Evolutionary conservation across 805 yeast genomes (phyloP).

Genomic region (Starmerella stellata): DNA sequence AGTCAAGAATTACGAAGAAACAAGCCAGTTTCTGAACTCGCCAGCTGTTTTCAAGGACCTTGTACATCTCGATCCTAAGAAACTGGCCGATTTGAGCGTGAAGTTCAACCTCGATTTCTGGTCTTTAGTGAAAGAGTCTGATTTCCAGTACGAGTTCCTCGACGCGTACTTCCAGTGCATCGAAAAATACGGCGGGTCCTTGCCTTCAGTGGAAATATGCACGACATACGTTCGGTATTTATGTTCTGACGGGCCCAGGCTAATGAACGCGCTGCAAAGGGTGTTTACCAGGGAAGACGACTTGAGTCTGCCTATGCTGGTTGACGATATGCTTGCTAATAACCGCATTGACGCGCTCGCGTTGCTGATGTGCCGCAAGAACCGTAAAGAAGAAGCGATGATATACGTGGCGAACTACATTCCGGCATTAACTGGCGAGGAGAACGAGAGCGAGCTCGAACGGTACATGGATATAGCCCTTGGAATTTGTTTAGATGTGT

Average conservation of each 20-base stretch:
- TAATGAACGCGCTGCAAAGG: constrained; percentile 12
- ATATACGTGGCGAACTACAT: constrained; percentile 20
- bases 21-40: not conserved
- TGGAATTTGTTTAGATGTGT: constrained; percentile 14
- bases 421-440: constrained; percentile 4
- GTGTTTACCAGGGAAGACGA: constrained; percentile 20
- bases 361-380: constrained; percentile 15
- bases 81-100: constrained; percentile 3
- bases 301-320: constrained; percentile 19
- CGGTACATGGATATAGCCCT: constrained; percentile 15
- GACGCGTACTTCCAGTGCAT: constrained; percentile 3
- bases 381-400: constrained; percentile 19
- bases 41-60: constrained; percentile 1
- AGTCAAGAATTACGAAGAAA: not conserved
- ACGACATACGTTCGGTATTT: constrained; percentile 8
- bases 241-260: constrained; percentile 6
- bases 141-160: constrained; percentile 1
- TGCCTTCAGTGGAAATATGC: constrained; percentile 5
- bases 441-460: constrained; percentile 1
- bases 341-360: constrained; percentile 19
- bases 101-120: constrained; percentile 1
- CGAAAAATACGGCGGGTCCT: constrained; percentile 1
- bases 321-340: constrained; percentile 17
- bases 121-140: not conserved
- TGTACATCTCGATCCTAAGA: not conserved